Base-by-base conservation (phyloP, 257 asterid genomes). In the Paulownia fortunei region DNA sequence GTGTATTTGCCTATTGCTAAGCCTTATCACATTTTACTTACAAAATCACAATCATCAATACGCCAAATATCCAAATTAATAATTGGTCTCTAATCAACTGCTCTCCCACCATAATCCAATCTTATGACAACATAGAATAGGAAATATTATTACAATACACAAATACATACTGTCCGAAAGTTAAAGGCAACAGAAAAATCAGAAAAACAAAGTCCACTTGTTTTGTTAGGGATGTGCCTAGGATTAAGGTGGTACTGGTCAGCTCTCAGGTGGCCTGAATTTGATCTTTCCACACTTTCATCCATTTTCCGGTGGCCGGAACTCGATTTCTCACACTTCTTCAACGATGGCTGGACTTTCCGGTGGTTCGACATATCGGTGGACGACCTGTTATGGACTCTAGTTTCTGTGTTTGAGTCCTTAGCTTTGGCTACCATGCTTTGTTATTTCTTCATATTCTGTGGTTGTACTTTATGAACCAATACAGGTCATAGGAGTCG, bases 401-500 rank as follows among this genome's bases (percentile, higher is more conserved):
- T 87, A 4, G 74, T 84, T n/a, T 78, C 80, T 11, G 79, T 70
- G 16, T 60, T 87, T 16, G 96, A 90, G 79, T 85, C 88, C 60
- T 63, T 88, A 12, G 87, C 85, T 67, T 74, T 90, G 79, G 79
- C 78, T 65, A 49, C 89, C 36, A 84, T 90, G 91, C 89, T 89
- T 24, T 85, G 86, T 61, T 91, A 63, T 72, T 91, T 87, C 82
- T 87, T 84, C 86, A 37, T 91, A 60, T 87, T 85, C 23, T 89
- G 91, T 82, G 94, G 94, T 51, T 91, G 92, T 85, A 89, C 92
- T 75, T 66, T 87, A 26, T 89, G 86, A 86, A 44, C 30, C 8
- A 13, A 30, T 21, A 36, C 6, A 41, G 51, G 3, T 42, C 21
- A 2, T 55, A 13, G 11, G 15, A 13, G 16, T 6, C 47, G 16